Evolutionary conservation across 1,139 yeast genomes (phyloP).

Genomic region (Geotrichum fermentans): DNA sequence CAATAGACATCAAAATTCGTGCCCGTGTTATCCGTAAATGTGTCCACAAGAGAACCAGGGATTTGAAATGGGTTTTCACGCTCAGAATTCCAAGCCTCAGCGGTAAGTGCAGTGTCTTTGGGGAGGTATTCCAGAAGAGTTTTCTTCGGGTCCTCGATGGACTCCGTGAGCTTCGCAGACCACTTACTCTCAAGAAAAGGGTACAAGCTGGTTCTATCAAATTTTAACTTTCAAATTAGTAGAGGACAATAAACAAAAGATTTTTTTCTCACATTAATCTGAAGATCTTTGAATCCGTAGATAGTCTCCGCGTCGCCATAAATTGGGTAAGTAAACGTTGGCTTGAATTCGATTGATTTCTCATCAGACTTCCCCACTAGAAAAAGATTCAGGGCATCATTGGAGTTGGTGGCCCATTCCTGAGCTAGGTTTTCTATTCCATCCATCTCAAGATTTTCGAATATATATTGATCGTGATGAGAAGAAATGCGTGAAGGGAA

Average conservation of each 20-base stretch:
- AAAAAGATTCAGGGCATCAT: slow-evolving; percentile 54
- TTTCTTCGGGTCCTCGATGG: slow-evolving; percentile 44
- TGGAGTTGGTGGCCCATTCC: slow-evolving; percentile 65
- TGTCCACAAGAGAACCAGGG: slow-evolving; percentile 47
- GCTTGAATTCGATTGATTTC: slow-evolving; percentile 39
- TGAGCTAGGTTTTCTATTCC: slow-evolving; percentile 39
- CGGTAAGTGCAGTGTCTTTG: slow-evolving; percentile 54
- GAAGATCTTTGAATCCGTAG: slow-evolving; percentile 65
- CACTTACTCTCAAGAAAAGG: slow-evolving; percentile 58
- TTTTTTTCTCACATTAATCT: slow-evolving; percentile 27
- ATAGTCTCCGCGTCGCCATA: slow-evolving; percentile 89
- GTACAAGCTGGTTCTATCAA: slow-evolving; percentile 51
- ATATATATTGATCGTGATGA: too few relatives aligned
- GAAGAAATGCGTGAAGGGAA: too few relatives aligned
- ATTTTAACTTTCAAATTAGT: slow-evolving; percentile 39
- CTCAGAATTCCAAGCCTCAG: slow-evolving; percentile 57
- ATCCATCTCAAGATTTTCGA: too few relatives aligned
- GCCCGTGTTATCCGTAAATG: slow-evolving; percentile 38
- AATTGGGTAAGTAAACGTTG: slow-evolving; percentile 84
- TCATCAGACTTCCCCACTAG: slow-evolving; percentile 31
- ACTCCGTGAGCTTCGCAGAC: slow-evolving; percentile 41
- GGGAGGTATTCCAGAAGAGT: slow-evolving; percentile 59
- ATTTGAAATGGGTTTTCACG: slow-evolving; percentile 44
- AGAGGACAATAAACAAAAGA: not conserved
- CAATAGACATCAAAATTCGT: slow-evolving; percentile 39